A percentile compares a stretch with the other conserved stretches of the same genome.
Conservation (phyloP, 1,284 basidiomycete genomes). For the Ceratobasidium sp. region DNA sequence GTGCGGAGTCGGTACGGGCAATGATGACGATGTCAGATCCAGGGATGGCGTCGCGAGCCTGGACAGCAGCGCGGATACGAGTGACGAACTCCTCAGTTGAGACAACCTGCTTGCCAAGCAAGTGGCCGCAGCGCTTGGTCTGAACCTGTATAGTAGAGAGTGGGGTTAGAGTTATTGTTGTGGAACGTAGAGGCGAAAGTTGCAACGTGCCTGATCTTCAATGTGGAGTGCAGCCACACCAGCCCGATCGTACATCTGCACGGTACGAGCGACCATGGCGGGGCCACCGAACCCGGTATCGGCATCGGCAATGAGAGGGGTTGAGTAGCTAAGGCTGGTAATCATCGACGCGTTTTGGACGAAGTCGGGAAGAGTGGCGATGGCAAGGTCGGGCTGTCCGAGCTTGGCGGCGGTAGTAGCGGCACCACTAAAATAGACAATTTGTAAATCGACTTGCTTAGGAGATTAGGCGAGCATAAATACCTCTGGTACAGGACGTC, state of each 20-base stretch:
- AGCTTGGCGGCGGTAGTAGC: conserved; percentile 83
- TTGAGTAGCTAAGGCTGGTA: conserved; percentile 63
- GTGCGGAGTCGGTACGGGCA: conserved; percentile 85
- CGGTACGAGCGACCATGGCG: conserved; percentile 81
- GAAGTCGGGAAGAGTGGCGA: conserved; percentile 85
- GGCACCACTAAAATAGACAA: no score
- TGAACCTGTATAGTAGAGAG: conserved; percentile 67
- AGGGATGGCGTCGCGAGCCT: conserved; percentile 77
- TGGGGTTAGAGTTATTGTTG: neutral
- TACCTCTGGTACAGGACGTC: conserved; percentile 79
- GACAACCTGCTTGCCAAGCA: conserved; percentile 85
- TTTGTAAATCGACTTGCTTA: no score
- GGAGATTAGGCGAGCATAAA: neutral
- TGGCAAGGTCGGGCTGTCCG: conserved; percentile 83
- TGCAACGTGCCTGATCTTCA: conserved; percentile 77
- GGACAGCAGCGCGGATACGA: conserved; percentile 81
- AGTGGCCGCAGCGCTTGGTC: conserved; percentile 85
- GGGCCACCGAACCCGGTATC: conserved; percentile 88
- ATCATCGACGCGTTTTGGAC: conserved; percentile 75
- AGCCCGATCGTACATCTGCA: conserved; percentile 76
- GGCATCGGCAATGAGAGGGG: conserved; percentile 79
- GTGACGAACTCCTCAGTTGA: conserved; percentile 81
- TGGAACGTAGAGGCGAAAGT: neutral
- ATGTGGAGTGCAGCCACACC: conserved; percentile 85
- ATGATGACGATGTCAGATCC: conserved; percentile 84